Evolutionary conservation across 495 filamentous ascomycete species (phyloP), one percentile per base, ranked within the genome.

Genomic region (Aspergillus funiculosus): DNA sequence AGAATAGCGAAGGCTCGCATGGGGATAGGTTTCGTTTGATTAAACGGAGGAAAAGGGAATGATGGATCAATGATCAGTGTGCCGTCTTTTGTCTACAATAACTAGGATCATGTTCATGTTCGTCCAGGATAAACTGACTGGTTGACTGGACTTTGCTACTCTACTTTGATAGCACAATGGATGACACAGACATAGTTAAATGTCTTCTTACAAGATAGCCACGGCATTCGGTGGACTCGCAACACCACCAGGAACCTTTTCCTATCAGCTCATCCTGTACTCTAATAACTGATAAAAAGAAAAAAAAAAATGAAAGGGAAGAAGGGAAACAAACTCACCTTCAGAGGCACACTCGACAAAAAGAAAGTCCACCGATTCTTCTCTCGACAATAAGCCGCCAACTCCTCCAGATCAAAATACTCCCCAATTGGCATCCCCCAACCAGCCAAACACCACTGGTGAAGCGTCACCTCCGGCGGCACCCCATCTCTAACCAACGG

Each of bases 401-500:
- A 54, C 26, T 53, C 55, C 61, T 80, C 75, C 28, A 80, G 50
- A 60, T 81, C 73, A 59, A 78, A 80, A 50, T 79, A 53, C 62
- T 82, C 78, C 1, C 77, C 77, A 52, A 82, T 77, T 3, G 77
- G 77, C 47, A 71, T 46, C 2, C 78, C 78, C 76, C 75, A 82
- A 6, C 72, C 72, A 3, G 63, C 70, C 19, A 81, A 53, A 21
- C 76, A 50, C 69, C 68, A 77, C 51, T 80, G 66, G 57, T 80
- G 77, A 40, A 81, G 46, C 9, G 52, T 59, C 9, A 56, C 51
- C 11, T 56, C 53, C 11, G 35, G 22, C 8, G 35, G 26, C 24
- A 31, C 26, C 20, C 34, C 30, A 2, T 32, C 40, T 1, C 39
- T 11, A 5, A 51, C 15, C 20, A 58, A 39, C 22, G 56, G 56